Evolutionary conservation across 1,284 basidiomycete genomes (phyloP).

Genomic region (Marasmius sp.): DNA sequence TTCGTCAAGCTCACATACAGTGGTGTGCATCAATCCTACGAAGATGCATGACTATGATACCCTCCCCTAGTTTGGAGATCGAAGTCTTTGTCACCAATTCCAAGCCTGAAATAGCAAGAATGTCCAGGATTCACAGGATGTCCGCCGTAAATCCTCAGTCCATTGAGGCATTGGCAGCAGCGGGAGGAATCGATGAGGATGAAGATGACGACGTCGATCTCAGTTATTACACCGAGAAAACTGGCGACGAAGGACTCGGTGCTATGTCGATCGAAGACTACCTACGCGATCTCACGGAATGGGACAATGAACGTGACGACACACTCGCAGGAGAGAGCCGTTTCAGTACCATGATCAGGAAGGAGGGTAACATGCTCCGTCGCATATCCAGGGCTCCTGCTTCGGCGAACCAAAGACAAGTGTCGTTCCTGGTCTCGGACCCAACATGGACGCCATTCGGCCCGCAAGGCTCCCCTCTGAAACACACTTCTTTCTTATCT

Average conservation of each 20-base stretch:
- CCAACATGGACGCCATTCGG: not conserved
- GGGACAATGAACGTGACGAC: conserved; percentile 77
- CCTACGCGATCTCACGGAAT: conserved; percentile 75
- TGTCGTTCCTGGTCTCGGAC: not conserved
- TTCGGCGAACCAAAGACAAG: conserved; percentile 3
- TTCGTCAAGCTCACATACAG: conserved; percentile 68
- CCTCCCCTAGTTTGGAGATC: conserved; percentile 60
- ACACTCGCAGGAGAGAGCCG: conserved; percentile 60
- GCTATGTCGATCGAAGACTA: conserved; percentile 51
- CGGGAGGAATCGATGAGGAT: conserved; percentile 39
- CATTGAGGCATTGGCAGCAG: conserved; percentile 38
- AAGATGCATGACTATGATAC: conserved; percentile 65
- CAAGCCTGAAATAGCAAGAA: conserved; percentile 13
- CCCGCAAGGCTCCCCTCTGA: not conserved
- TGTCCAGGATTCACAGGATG: conserved; percentile 14
- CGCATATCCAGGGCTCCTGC: conserved; percentile 30
- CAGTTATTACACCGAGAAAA: conserved; percentile 44
- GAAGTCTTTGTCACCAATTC: conserved; percentile 81
- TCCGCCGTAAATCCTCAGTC: conserved; percentile 3
- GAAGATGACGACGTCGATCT: conserved; percentile 43
- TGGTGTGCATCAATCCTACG: conserved; percentile 78
- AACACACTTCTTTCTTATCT: not conserved
- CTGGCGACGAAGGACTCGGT: conserved; percentile 29
- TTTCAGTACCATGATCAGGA: conserved; percentile 61
- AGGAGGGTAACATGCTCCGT: conserved; percentile 70